These are phyloP conservation scores for Trichoderma sp. DNA, from an alignment of 2,329 filamentous ascomycete genomes.

Conservation along the genomic window DNA sequence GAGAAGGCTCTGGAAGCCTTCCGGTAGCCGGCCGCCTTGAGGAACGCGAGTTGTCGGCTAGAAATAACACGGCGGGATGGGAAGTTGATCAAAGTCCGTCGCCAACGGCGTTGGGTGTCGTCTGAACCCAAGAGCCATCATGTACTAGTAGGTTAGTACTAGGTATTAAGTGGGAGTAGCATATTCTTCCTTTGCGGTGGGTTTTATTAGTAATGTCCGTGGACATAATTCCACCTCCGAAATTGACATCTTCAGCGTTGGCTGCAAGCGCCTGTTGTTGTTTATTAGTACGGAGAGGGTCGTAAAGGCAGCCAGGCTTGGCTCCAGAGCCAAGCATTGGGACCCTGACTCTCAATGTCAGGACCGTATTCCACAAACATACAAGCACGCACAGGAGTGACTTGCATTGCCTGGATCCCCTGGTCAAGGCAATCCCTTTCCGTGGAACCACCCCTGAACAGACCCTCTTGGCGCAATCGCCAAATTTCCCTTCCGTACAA, in stretches of 20 bases:
- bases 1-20: conserved; percentile 1
- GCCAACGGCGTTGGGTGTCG: neutral
- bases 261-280: neutral
- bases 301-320: neutral
- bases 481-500: conserved; percentile 18
- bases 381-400: conserved; percentile 1
- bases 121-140: neutral
- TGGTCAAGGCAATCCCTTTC: conserved; percentile 5
- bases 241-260: conserved; percentile 2
- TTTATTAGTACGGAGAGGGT: neutral
- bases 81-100: conserved; percentile 4
- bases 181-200: neutral
- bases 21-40: conserved; percentile 4
- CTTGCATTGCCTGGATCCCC: conserved; percentile 15
- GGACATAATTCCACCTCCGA: neutral
- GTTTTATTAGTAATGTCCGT: neutral
- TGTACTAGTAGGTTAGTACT: neutral
- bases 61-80: neutral
- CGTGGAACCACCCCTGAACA: conserved; percentile 18
- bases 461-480: conserved; percentile 20
- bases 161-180: neutral
- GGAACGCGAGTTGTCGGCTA: neutral
- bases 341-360: neutral
- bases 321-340: conserved; percentile 5
- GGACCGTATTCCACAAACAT: neutral